Percentiles rank a stretch among this genome's conserved stretches.
Conservation (phyloP, 169 alveolate species). For the Plasmodium billcollinsi region DNA sequence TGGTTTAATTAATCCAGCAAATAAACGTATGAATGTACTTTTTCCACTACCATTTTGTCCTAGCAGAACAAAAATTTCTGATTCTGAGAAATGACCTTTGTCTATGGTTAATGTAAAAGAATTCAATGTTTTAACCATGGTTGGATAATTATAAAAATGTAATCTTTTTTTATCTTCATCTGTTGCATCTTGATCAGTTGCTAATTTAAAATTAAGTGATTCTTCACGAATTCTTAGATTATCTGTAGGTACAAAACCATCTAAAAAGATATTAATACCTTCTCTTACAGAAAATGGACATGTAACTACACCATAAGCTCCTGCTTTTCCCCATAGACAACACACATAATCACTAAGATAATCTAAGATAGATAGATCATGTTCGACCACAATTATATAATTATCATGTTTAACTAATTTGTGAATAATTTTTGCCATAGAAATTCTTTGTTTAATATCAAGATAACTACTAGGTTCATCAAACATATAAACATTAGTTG, state of each 20-base stretch:
- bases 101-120: slow-evolving; percentile 90
- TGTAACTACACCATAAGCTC: slow-evolving; percentile 99
- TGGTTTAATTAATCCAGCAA: slow-evolving; percentile 96
- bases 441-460: slow-evolving; percentile 97
- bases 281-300: slow-evolving; percentile 99
- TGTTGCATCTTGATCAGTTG: slow-evolving; percentile 83
- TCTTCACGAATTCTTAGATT: slow-evolving; percentile 99
- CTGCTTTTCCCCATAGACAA: slow-evolving; percentile 99
- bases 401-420: slow-evolving; percentile 91
- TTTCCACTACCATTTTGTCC: slow-evolving; percentile 99
- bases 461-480: slow-evolving; percentile 99
- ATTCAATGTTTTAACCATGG: slow-evolving; percentile 91
- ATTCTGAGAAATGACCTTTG: slow-evolving; percentile 95
- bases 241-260: slow-evolving; percentile 99
- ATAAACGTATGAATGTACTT: slow-evolving; percentile 97
- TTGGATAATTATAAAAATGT: slow-evolving; percentile 87
- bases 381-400: slow-evolving; percentile 98
- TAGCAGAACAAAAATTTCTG: slow-evolving; percentile 97
- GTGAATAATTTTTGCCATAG: slow-evolving; percentile 96
- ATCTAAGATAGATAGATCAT: slow-evolving; percentile 99
- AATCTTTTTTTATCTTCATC: slow-evolving; percentile 84
- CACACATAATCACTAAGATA: slow-evolving; percentile 99
- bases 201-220: slow-evolving; percentile 93
- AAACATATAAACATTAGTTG: slow-evolving; percentile 97
- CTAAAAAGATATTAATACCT: slow-evolving; percentile 98